Evolutionary conservation across 257 asterid species (phyloP), one percentile per base, ranked within the genome.

Genomic region (Solanum paucissectum): DNA sequence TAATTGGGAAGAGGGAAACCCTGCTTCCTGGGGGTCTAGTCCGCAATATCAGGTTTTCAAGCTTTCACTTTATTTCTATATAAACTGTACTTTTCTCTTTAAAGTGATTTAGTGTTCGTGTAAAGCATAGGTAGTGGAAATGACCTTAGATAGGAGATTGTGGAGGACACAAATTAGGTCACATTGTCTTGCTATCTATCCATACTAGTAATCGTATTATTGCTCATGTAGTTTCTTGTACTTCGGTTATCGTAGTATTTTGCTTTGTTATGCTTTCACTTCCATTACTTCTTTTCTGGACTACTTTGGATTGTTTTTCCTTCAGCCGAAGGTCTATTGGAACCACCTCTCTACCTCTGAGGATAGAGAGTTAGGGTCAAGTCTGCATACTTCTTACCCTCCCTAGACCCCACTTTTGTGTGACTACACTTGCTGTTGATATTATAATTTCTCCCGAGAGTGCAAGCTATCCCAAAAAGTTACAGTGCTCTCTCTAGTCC

Each of bases 21-120:
- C 99, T 88, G 99, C 90, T 90, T 95, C 99, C n/a, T 97, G 99
- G 99, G 98, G 98, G 74, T 91, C 93, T 83, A 95, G 98, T 90
- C 99, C 99, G 23, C 99, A 96, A 82, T 96, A 96, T 92, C 99
- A 93, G 98, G 99, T 94, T 44, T 55, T 44, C 86, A 23, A n/a
- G 5, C 34, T 83, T 87, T 83, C 69, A 25, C 36, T 40, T 60
- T 36, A 9, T 27, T 37, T 44, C n/a, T 73, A 4, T 75, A 14
- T 89, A 11, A 38, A 20, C 55, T 37, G 44, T 27, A 49, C 12
- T 5, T 87, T 6, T 40, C 34, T 46, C 37, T 52, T 75, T 33
- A 34, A 16, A 68, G 27, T 42, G 29, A 72, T 69, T 69, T 69
- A 32, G 37, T 29, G 76, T 69, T 6, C 7, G 40, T 32, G 40